A percentile compares a stretch with the other conserved stretches of the same genome.
These are phyloP conservation scores for Aspergillus pseudoglaucus DNA, from an alignment of 2,329 filamentous ascomycete species.

Conservation along the genomic window DNA sequence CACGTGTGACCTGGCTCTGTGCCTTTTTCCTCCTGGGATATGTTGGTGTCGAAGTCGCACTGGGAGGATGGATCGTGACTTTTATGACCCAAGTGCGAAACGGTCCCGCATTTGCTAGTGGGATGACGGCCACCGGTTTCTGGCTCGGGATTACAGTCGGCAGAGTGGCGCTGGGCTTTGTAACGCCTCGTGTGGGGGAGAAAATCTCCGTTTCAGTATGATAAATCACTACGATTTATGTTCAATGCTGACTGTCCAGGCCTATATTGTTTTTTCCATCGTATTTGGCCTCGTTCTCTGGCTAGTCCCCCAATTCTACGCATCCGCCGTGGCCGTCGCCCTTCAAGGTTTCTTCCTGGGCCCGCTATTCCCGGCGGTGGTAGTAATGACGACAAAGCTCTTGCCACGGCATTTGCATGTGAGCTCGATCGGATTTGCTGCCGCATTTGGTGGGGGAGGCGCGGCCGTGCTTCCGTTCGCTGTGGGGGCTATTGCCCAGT, in stretches of 20 bases:
- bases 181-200: constrained; percentile 64
- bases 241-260: neutral
- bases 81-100: constrained; percentile 78
- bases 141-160: constrained; percentile 78
- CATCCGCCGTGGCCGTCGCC: constrained; percentile 64
- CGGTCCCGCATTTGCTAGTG: constrained; percentile 63
- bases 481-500: constrained; percentile 45
- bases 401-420: constrained; percentile 69
- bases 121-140: constrained; percentile 71
- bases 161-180: constrained; percentile 65
- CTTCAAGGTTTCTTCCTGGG: constrained; percentile 75
- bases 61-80: constrained; percentile 75
- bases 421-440: constrained; percentile 71
- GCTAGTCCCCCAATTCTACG: constrained; percentile 70
- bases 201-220: constrained; percentile 52
- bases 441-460: constrained; percentile 68
- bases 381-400: constrained; percentile 68
- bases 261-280: constrained; percentile 60
- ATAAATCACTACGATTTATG: no score
- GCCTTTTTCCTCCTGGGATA: constrained; percentile 70
- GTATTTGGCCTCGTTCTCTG: constrained; percentile 68
- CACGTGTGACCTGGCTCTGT: constrained; percentile 21
- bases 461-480: constrained; percentile 46
- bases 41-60: constrained; percentile 63
- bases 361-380: constrained; percentile 68